A percentile compares a stretch with the other conserved stretches of the same genome.
Conservation (phyloP, 2,329 filamentous ascomycete genomes). For the Mycosphaerelloides madeirae region DNA sequence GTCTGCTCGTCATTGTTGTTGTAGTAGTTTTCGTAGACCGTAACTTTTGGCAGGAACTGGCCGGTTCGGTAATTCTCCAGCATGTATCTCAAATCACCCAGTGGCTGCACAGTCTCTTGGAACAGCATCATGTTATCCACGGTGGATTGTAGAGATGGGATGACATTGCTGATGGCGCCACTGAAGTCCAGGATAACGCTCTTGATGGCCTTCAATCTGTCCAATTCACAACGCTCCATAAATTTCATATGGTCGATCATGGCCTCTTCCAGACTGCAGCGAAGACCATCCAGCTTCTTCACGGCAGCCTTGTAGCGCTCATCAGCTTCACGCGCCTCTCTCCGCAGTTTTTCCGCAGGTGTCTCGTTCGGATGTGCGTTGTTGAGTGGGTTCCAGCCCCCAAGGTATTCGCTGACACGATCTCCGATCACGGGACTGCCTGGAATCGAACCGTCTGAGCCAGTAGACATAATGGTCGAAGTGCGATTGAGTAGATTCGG, state of each 20-base stretch:
- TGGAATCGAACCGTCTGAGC: constrained; percentile 22
- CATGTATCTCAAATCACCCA: constrained; percentile 84
- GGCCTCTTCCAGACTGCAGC: constrained; percentile 91
- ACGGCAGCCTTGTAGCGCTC: constrained; percentile 88
- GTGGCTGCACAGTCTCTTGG: constrained; percentile 95
- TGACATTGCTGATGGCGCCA: constrained; percentile 94
- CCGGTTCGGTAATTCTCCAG: constrained; percentile 96
- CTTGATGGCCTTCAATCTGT: constrained; percentile 95
- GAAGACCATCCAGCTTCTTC: constrained; percentile 78
- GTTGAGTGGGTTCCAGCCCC: constrained; percentile 89
- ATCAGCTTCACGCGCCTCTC: constrained; percentile 85
- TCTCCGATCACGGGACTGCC: constrained; percentile 82
- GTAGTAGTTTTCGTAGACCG: constrained; percentile 98
- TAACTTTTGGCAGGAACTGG: constrained; percentile 82
- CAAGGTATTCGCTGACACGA: constrained; percentile 68
- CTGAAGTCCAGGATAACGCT: constrained; percentile 97
- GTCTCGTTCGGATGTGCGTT: constrained; percentile 92
- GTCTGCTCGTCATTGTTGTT: constrained; percentile 97
- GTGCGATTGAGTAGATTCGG: constrained; percentile 61
- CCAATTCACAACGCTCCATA: constrained; percentile 94
- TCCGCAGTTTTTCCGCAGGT: constrained; percentile 73
- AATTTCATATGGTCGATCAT: constrained; percentile 91
- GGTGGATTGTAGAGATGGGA: constrained; percentile 88
- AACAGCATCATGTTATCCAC: constrained; percentile 99
- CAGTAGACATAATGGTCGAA: constrained; percentile 61